Evolutionary conservation across 2,329 filamentous ascomycete species (phyloP), one percentile per base, ranked within the genome.

Genomic region (Ophiocordyceps camponoti-rufipedis): DNA sequence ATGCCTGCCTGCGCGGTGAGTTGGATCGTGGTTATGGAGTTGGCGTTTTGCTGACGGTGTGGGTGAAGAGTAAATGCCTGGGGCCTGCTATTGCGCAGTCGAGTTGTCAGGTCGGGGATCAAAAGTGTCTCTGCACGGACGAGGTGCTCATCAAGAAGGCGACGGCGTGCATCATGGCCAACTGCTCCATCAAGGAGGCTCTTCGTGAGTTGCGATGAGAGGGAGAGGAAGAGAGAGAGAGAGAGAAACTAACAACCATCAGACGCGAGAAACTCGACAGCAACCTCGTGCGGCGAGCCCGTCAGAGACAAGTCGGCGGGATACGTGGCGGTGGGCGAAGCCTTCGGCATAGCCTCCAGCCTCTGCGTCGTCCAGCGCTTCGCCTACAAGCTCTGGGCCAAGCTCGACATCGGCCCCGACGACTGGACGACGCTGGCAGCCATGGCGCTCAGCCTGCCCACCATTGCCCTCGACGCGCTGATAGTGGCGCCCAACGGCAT

Each of bases 351-450:
- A 6, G 52, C 69, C 3, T 60, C 63, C 2, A 60, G 53, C 44
- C 48, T 62, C 19, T 68, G 69, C 45, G 55, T 70, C 14, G 46
- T 64, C 2, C 56, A 68, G 11, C 65, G 70, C 18, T 58, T 71
- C 8, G 53, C 49, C 1, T 61, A 54, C 40, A 62, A 60, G 45
- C 47, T 65, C 14, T 61, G 48, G 9, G 50, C 55, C 3, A 62
- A 60, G 33, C 46, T 61, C 0, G 54, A 55, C 0, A 58, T 69
- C 12, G 63, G 58, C 0, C 48, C 63, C 1, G 65, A 68, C 45
- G 65, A 68, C 47, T 60, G 58, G 51, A 56, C 61, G 32, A 58
- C 62, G 14, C 47, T 60, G 7, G 23, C 55, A 8, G 53, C 58
- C 2, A 47, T 59, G 18, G 6, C 56, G 14, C 29, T 50, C 2